A percentile compares a stretch with the other conserved stretches of the same genome.
Conservation (phyloP, 2,329 filamentous ascomycete genomes). For the Neoarthrinium moseri region DNA sequence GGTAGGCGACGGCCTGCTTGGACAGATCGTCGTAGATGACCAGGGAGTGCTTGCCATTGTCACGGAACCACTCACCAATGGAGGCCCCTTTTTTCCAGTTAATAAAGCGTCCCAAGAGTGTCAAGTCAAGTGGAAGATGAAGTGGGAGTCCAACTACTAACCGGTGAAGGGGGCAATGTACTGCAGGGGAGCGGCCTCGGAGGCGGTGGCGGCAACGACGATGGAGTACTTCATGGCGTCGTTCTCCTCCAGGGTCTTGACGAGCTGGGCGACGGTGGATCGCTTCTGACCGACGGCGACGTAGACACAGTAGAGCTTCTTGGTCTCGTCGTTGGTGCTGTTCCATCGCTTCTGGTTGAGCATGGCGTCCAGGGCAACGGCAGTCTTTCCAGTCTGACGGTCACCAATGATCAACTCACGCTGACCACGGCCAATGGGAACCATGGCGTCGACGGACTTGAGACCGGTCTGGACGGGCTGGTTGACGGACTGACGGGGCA, state of each 20-base stretch:
- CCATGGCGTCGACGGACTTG: constrained; percentile 99
- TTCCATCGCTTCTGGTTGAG: constrained; percentile 99
- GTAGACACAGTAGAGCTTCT: constrained; percentile 99
- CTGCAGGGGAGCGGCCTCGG: constrained; percentile 92
- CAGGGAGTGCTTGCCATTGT: constrained; percentile 83
- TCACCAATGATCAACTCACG: constrained; percentile 99
- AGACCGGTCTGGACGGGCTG: constrained; percentile 99
- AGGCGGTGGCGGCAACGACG: constrained; percentile 92
- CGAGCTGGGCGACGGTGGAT: constrained; percentile 97
- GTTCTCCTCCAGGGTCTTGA: constrained; percentile 99
- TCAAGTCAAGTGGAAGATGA: background rate
- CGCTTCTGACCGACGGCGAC: constrained; percentile 99
- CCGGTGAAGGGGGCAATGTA: constrained; percentile 94
- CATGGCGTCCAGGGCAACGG: constrained; percentile 95
- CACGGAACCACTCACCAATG: constrained; percentile 74
- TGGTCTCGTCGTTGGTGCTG: constrained; percentile 76
- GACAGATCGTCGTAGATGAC: constrained; percentile 94
- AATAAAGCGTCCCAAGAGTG: background rate
- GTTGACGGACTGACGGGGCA: constrained; percentile 95
- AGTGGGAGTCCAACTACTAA: constrained; percentile 25
- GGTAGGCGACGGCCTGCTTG: constrained; percentile 97
- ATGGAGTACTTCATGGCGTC: constrained; percentile 98
- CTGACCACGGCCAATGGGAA: constrained; percentile 99
- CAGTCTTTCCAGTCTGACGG: constrained; percentile 99
- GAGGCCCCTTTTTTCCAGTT: constrained; percentile 27